These are phyloP conservation scores for Pleurotus salmoneostramineus DNA, from an alignment of 768 basidiomycete species.

Conservation along the genomic window DNA sequence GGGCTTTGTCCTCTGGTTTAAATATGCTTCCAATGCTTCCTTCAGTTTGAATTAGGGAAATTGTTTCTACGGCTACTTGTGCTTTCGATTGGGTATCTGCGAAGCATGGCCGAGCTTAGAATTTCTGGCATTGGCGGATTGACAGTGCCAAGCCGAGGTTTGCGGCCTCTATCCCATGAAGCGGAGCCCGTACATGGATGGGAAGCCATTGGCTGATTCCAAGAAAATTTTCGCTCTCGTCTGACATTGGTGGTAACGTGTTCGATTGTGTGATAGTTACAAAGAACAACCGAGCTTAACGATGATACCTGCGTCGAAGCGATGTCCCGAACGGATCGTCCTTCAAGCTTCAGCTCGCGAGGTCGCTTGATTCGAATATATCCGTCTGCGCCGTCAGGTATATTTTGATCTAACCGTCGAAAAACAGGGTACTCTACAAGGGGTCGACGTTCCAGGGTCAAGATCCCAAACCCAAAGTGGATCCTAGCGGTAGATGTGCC, in stretches of 20 bases:
- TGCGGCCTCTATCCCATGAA: neutral
- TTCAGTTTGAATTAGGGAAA: neutral
- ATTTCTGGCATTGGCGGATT: conserved; percentile 1
- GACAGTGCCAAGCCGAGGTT: conserved; percentile 1
- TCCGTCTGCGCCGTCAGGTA: too few species aligned
- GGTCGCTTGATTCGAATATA: neutral
- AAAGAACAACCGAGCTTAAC: neutral
- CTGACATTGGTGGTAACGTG: neutral
- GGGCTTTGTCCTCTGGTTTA: conserved; percentile 1
- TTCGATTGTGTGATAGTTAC: neutral
- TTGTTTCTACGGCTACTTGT: neutral
- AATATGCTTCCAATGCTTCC: neutral
- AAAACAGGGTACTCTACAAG: neutral
- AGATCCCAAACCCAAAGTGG: neutral
- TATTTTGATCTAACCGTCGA: too few species aligned
- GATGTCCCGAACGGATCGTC: conserved; percentile 6
- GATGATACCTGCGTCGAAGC: neutral
- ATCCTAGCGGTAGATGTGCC: conserved; percentile 4
- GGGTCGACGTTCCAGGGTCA: conserved; percentile 1
- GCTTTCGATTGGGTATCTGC: neutral
- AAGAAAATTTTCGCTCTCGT: neutral
- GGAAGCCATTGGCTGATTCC: neutral
- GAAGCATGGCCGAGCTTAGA: conserved; percentile 3
- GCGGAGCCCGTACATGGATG: conserved; percentile 4
- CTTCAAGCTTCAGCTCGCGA: neutral